Evolutionary conservation across 2,329 filamentous ascomycete species (phyloP), one percentile per base, ranked within the genome.

Genomic region (Colletotrichum karsti): DNA sequence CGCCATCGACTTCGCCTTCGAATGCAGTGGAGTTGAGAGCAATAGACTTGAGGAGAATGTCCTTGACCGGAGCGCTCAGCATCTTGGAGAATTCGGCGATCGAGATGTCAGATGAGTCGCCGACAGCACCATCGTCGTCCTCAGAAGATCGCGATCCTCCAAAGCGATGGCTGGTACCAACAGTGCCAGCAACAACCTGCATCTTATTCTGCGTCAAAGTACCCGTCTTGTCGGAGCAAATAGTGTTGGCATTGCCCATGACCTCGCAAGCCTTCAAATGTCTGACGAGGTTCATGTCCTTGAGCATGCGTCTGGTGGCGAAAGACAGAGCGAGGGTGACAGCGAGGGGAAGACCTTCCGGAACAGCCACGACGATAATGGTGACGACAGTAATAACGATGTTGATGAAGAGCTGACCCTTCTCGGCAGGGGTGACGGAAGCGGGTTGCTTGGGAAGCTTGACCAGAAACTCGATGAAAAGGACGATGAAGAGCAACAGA

Each of bases 381-480:
- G 92, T 94, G 39, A 94, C 90, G 22, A 93, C 91, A 48, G 93
- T 90, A 70, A 94, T 94, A 73, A 94, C 89, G 67, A 94, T 93
- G 67, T 91, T 87, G 72, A 94, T 84, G 73, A 94, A 94, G 58
- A 88, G 85, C 74, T 95, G 93, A 8, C 92, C 94, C 81, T 97
- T 97, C 59, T 90, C 78, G 3, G 93, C 90, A 3, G 93, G 85
- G 0, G 86, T 85, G 2, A 81, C 81, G 4, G 75, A 71, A 65
- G 88, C 84, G 18, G 70, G 70, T 78, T 81, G 61, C 79, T 85
- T 76, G 6, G 84, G 83, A 3, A 97, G 86, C 12, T 88, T 82
- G 53, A 90, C 93, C 9, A 96, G 83, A 76, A 97, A 98, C 74
- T 94, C 88, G 81, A 97, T 95, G 74, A 97, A 89, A 13, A 97